Evolutionary conservation across 441 rosid genomes (phyloP).

Genomic region (Brassica hybrid): DNA sequence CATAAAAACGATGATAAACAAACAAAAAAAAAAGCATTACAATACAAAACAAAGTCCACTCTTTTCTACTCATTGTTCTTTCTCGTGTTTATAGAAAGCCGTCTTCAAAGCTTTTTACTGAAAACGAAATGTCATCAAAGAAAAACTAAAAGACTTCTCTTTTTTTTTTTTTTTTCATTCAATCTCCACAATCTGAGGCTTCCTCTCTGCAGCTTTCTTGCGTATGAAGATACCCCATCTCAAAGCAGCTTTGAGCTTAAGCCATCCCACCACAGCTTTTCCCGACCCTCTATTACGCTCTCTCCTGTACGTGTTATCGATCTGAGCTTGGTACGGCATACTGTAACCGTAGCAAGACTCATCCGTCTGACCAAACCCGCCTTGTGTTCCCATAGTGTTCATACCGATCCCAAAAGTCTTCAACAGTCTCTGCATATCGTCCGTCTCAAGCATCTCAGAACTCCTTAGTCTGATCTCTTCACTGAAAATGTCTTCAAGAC

Average conservation of each 20-base stretch:
- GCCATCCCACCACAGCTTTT: slow-evolving; percentile 95
- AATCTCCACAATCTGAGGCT: slow-evolving; percentile 84
- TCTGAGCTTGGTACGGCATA: slow-evolving; percentile 56
- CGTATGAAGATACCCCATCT: slow-evolving; percentile 95
- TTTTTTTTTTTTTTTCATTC: slow-evolving; percentile 33
- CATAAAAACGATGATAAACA: not conserved
- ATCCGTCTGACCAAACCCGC: slow-evolving; percentile 53
- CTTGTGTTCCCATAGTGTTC: slow-evolving; percentile 44
- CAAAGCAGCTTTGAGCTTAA: slow-evolving; percentile 89
- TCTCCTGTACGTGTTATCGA: slow-evolving; percentile 46
- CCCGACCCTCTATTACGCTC: slow-evolving; percentile 66
- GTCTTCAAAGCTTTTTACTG: slow-evolving; percentile 4
- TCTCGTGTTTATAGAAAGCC: slow-evolving; percentile 14
- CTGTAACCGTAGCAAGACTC: slow-evolving; percentile 60
- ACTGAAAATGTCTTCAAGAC: slow-evolving; percentile 59
- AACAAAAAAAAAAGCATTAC: slow-evolving; percentile 22
- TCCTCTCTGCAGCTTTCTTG: slow-evolving; percentile 90
- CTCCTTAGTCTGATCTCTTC: slow-evolving; percentile 77
- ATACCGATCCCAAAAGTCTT: slow-evolving; percentile 59
- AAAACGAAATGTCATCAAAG: not conserved
- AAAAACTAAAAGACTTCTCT: not conserved
- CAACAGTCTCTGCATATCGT: slow-evolving; percentile 86
- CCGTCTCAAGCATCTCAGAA: slow-evolving; percentile 82
- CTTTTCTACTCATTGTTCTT: slow-evolving; percentile 32
- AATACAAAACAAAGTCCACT: slow-evolving; percentile 20